Percentiles rank a stretch among this genome's conserved stretches.
These are phyloP conservation scores for Sphagnum tenellum DNA, from an alignment of 225 moss, liverwort and hornwort genomes.

Conservation along the genomic window DNA sequence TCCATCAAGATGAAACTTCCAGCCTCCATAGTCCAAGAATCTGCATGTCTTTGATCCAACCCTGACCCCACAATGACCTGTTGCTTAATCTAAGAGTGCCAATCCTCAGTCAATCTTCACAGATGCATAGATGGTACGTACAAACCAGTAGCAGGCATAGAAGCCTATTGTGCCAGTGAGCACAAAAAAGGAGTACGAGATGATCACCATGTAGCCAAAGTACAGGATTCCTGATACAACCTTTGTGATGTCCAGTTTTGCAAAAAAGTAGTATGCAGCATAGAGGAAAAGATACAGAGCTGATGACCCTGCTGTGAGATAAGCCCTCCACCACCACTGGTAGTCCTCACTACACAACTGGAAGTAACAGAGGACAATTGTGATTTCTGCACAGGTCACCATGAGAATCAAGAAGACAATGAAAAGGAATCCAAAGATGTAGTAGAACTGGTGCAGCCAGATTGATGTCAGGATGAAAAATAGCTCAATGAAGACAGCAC, in stretches of 20 bases:
- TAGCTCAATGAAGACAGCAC: conserved; percentile 90
- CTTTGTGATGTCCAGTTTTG: conserved; percentile 80
- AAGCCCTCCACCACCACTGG: conserved; percentile 98
- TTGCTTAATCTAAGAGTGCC: too few species aligned
- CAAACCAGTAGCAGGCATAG: conserved; percentile 98
- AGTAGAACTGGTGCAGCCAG: conserved; percentile 94
- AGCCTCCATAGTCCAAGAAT: too few species aligned
- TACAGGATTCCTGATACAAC: conserved; percentile 80
- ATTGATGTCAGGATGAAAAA: conserved; percentile 95
- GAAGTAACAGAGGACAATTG: conserved; percentile 94
- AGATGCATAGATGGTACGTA: conserved; percentile 88
- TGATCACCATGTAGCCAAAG: conserved; percentile 94
- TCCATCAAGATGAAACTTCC: too few species aligned
- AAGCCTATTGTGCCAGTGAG: conserved; percentile 94
- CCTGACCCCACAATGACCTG: too few species aligned
- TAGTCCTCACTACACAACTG: conserved; percentile 96
- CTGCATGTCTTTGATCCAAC: too few species aligned
- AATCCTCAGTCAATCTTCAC: conserved; percentile 73
- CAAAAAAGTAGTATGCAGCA: conserved; percentile 83
- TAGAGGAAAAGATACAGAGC: conserved; percentile 83
- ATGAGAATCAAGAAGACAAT: conserved; percentile 86
- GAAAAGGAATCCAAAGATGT: conserved; percentile 86
- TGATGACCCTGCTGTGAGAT: conserved; percentile 85
- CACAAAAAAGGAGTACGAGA: conserved; percentile 93
- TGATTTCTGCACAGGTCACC: conserved; percentile 92